These are phyloP conservation scores for Lactifluus hygrophoroides DNA, from an alignment of 768 basidiomycete species.

Conservation along the genomic window DNA sequence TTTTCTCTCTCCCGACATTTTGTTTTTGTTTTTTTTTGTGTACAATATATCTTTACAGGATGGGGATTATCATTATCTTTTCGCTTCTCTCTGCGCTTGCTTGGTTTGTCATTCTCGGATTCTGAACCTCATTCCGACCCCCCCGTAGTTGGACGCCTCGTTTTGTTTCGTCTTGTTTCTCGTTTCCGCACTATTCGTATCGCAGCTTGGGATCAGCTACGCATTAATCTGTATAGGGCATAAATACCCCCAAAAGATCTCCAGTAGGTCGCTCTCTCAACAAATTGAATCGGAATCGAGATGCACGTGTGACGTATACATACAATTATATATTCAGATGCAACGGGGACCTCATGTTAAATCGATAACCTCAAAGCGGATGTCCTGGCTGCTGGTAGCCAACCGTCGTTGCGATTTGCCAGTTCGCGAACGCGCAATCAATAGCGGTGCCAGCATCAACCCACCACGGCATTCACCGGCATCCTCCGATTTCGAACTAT, in stretches of 20 bases:
- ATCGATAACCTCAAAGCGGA: slow-evolving; percentile 31
- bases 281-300: neutral
- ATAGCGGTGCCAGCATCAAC: slow-evolving; percentile 21
- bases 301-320: too few species aligned
- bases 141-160: too few species aligned
- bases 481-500: slow-evolving; percentile 20
- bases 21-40: neutral
- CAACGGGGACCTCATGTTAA: too few species aligned
- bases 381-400: neutral
- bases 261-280: too few species aligned
- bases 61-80: slow-evolving; percentile 16
- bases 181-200: slow-evolving; percentile 2
- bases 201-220: slow-evolving; percentile 2
- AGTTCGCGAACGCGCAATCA: slow-evolving; percentile 23
- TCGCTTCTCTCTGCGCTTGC: neutral
- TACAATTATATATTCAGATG: too few species aligned
- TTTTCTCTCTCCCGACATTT: neutral
- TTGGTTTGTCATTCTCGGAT: neutral
- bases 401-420: neutral
- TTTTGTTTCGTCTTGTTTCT: neutral
- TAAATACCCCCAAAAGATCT: slow-evolving; percentile 1
- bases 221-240: slow-evolving; percentile 6
- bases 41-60: neutral
- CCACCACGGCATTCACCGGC: neutral
- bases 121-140: neutral